phyloP scores from a whole-genome alignment of 768 basidiomycete genomes.

The Mycena haematopus region DNA sequence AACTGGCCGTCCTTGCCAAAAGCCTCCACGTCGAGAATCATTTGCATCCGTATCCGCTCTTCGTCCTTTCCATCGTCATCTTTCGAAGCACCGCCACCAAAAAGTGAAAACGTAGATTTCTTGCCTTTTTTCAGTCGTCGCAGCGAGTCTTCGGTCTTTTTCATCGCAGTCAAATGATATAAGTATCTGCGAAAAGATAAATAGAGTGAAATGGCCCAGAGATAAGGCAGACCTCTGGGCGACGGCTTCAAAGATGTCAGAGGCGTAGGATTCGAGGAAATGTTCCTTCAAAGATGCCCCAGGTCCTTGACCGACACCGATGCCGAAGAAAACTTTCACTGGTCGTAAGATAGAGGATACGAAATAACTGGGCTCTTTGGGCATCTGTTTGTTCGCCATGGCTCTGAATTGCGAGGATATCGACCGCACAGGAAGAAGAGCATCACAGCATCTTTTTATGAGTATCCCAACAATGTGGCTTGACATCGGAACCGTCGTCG shows the following conservation, averaged over 20 bases:
- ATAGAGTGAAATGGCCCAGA: constrained; percentile 1
- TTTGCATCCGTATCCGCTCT: constrained; percentile 82
- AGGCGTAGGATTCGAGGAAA: constrained; percentile 56
- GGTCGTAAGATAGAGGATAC: constrained; percentile 83
- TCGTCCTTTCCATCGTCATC: constrained; percentile 84
- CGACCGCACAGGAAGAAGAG: constrained; percentile 81
- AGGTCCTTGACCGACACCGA: constrained; percentile 60
- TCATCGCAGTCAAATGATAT: constrained; percentile 79
- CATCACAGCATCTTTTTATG: constrained; percentile 82
- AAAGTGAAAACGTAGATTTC: constrained; percentile 79
- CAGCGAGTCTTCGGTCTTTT: constrained; percentile 91
- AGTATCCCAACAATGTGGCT: constrained; percentile 74
- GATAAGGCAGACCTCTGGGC: constrained; percentile 58
- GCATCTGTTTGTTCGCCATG: constrained; percentile 73
- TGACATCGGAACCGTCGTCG: constrained; percentile 63
- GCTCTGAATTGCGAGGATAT: constrained; percentile 92
- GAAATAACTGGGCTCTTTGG: constrained; percentile 87
- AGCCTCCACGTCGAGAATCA: constrained; percentile 86
- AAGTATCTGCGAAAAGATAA: constrained; percentile 63
- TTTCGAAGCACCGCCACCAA: constrained; percentile 55
- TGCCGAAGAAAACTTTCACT: constrained; percentile 74
- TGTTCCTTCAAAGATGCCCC: constrained; percentile 65
- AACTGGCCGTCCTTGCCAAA: constrained; percentile 79
- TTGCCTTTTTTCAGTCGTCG: constrained; percentile 88
- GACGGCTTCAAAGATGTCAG: constrained; percentile 75